Conservation (phyloP, 768 basidiomycete species). For the Podaxis sp. region DNA sequence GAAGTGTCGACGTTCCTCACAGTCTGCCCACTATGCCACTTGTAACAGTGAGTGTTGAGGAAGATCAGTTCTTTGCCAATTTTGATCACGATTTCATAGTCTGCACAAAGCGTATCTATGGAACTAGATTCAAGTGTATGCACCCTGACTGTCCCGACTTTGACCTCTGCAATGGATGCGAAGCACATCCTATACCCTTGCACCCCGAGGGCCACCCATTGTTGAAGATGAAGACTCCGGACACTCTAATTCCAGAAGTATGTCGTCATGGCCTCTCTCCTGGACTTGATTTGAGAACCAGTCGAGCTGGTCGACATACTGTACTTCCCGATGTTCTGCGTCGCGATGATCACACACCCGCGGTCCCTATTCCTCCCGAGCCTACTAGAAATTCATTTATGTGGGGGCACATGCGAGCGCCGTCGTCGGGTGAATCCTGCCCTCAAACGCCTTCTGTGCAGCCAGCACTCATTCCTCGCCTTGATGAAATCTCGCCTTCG, state of each 20-base stretch:
- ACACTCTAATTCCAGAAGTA: conserved; percentile 39
- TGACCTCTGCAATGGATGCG: conserved; percentile 78
- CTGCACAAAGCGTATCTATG: conserved; percentile 9
- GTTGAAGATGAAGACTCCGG: conserved; percentile 64
- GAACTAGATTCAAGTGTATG: conserved; percentile 57
- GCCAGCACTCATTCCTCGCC: conserved; percentile 10
- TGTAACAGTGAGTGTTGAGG: conserved; percentile 52
- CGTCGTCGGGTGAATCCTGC: background rate
- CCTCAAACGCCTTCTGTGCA: background rate
- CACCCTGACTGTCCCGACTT: conserved; percentile 75
- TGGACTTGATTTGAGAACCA: background rate
- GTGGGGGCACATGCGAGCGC: conserved; percentile 9
- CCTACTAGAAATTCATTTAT: conserved; percentile 1
- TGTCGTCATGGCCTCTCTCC: conserved; percentile 13
- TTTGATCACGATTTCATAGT: conserved; percentile 8
- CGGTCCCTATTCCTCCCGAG: background rate
- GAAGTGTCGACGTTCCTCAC: conserved; percentile 20
- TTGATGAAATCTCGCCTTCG: conserved; percentile 16
- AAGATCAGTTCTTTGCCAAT: conserved; percentile 5
- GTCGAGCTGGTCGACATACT: background rate
- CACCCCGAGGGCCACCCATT: conserved; percentile 73
- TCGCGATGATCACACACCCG: background rate
- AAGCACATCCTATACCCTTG: conserved; percentile 73
- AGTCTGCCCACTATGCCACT: conserved; percentile 47
- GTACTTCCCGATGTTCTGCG: background rate